These are phyloP conservation scores for Lanmaoa rubissima DNA, from an alignment of 768 basidiomycete genomes.

Conservation along the genomic window DNA sequence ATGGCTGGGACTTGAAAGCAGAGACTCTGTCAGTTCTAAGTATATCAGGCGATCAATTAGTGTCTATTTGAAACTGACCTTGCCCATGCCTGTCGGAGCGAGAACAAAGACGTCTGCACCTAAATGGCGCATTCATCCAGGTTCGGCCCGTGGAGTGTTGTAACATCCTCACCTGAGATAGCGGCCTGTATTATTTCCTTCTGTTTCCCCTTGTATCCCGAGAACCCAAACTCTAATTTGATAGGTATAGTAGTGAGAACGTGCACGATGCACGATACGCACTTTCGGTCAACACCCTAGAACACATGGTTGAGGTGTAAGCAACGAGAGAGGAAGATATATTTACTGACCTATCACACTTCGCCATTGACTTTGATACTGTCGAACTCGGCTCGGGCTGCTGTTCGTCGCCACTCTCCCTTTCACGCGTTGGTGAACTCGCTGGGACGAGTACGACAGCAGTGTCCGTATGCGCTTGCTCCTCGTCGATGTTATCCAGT, in stretches of 20 bases:
- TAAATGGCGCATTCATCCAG: conserved; percentile 24
- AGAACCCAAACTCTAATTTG: conserved; percentile 65
- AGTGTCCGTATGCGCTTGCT: conserved; percentile 5
- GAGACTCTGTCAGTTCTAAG: conserved; percentile 50
- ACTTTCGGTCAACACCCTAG: conserved; percentile 29
- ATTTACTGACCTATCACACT: conserved; percentile 18
- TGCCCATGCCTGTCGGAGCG: conserved; percentile 89
- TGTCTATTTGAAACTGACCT: conserved; percentile 42
- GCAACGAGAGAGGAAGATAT: background rate
- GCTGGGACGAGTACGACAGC: conserved; percentile 18
- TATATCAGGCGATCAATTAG: background rate
- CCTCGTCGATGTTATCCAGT: conserved; percentile 24
- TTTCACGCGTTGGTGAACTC: conserved; percentile 8
- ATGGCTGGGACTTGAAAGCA: conserved; percentile 86
- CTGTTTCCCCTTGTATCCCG: conserved; percentile 73
- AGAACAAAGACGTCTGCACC: conserved; percentile 75
- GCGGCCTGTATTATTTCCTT: conserved; percentile 73
- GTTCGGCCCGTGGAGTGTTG: background rate
- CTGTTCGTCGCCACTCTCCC: background rate
- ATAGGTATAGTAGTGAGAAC: background rate
- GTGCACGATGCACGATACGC: background rate
- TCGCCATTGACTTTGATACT: background rate
- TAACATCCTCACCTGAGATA: conserved; percentile 45
- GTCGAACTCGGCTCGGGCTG: background rate
- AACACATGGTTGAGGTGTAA: background rate